A percentile compares a stretch with the other conserved stretches of the same genome.
Conservation (phyloP, 2,329 filamentous ascomycete species). For the Diaporthe sp. region DNA sequence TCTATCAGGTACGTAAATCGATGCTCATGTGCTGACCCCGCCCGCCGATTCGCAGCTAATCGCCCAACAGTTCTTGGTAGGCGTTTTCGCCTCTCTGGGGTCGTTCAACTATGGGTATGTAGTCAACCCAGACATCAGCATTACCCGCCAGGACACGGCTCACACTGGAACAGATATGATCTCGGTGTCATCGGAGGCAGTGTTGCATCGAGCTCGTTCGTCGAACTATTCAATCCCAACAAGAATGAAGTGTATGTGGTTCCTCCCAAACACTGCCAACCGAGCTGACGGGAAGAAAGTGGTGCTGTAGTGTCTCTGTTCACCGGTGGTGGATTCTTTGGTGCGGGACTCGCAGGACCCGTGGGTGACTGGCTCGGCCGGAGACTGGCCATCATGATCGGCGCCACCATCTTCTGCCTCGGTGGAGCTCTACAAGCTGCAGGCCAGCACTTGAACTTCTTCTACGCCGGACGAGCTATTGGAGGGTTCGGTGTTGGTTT, state of each 20-base stretch:
- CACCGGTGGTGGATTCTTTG: conserved; percentile 10
- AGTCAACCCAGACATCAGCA: background rate
- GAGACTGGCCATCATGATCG: conserved; percentile 9
- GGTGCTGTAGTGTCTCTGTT: conserved; percentile 17
- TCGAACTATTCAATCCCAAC: background rate
- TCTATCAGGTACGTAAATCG: background rate
- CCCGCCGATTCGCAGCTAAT: background rate
- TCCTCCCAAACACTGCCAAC: background rate
- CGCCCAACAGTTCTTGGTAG: background rate
- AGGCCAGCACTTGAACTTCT: conserved; percentile 15
- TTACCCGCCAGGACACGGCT: background rate
- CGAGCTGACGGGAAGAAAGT: conserved; percentile 2
- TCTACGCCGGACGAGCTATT: background rate
- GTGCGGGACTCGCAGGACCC: background rate
- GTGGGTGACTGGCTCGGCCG: conserved; percentile 9
- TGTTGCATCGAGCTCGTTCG: conserved; percentile 6
- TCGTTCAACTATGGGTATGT: conserved; percentile 17
- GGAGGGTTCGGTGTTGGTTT: conserved; percentile 15
- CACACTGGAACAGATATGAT: background rate
- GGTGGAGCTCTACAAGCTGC: conserved; percentile 3
- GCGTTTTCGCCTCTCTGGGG: conserved; percentile 4
- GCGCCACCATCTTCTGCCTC: conserved; percentile 10
- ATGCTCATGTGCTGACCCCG: background rate
- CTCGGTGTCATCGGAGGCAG: conserved; percentile 15
- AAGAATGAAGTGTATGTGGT: conserved; percentile 3